phyloP scores from a whole-genome alignment of 768 basidiomycete species.

The Boletus vermiculosoides region DNA sequence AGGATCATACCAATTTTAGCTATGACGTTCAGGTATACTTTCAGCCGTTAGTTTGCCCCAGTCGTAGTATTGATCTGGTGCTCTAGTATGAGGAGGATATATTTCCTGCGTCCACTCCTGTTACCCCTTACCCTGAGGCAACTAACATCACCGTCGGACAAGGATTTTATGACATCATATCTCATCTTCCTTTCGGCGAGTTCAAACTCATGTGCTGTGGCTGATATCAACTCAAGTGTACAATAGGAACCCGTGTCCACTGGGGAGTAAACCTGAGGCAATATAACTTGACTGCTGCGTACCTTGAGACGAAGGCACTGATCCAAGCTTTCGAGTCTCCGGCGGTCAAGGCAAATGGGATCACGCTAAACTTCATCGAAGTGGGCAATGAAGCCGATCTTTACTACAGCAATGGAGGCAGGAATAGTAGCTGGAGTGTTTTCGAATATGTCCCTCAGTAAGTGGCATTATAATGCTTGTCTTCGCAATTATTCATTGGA shows the following conservation, averaged over 20 bases:
- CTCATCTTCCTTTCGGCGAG: constrained; percentile 50
- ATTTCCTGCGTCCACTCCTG: constrained; percentile 49
- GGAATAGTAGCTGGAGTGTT: constrained; percentile 40
- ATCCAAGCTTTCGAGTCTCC: constrained; percentile 46
- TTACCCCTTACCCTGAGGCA: constrained; percentile 67
- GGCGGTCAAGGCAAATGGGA: constrained; percentile 38
- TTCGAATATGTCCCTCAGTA: constrained; percentile 51
- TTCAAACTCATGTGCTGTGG: background rate
- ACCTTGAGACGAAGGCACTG: constrained; percentile 48
- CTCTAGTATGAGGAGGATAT: constrained; percentile 43
- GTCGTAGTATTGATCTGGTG: background rate
- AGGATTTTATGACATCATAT: constrained; percentile 51
- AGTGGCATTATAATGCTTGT: constrained; percentile 15
- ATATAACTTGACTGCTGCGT: constrained; percentile 49
- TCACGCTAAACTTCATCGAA: constrained; percentile 56
- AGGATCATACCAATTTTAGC: constrained; percentile 59
- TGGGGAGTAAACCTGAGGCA: constrained; percentile 70
- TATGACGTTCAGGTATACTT: constrained; percentile 42
- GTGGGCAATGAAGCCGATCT: constrained; percentile 64
- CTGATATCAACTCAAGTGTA: background rate
- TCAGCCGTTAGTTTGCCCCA: background rate
- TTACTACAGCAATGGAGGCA: constrained; percentile 45
- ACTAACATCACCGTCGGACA: constrained; percentile 57
- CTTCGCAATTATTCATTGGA: background rate
- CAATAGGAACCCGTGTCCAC: constrained; percentile 55